Percentiles rank a stretch among this genome's conserved stretches.
Conservation (phyloP, 768 basidiomycete genomes). For the Leccinum sublutescens region DNA sequence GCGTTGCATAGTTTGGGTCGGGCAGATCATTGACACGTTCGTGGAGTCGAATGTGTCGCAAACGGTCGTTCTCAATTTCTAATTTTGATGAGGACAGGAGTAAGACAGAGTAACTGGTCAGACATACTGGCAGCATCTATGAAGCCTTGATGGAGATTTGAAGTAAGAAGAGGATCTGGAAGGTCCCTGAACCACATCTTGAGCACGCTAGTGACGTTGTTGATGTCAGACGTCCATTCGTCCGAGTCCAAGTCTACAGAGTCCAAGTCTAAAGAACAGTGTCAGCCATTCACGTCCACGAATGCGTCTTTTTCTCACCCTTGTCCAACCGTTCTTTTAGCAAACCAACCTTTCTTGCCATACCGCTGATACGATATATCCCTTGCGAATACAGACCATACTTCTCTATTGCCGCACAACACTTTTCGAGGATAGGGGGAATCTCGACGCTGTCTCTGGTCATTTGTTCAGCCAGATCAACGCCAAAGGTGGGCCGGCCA, state of each 20-base stretch:
- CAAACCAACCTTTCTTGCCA: constrained; percentile 78
- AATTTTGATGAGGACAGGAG: constrained; percentile 2
- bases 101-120: not conserved
- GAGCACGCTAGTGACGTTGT: constrained; percentile 89
- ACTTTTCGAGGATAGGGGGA: constrained; percentile 83
- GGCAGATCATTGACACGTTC: constrained; percentile 98
- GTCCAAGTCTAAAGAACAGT: constrained; percentile 63
- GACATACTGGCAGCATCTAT: constrained; percentile 91
- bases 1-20: constrained; percentile 96
- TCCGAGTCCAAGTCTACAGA: constrained; percentile 81
- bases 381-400: constrained; percentile 82
- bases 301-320: constrained; percentile 45
- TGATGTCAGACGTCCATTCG: constrained; percentile 94
- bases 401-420: constrained; percentile 88
- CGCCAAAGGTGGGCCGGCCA: constrained; percentile 27
- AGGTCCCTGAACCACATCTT: constrained; percentile 97
- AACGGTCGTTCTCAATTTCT: constrained; percentile 92
- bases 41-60: constrained; percentile 93
- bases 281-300: constrained; percentile 21
- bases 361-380: constrained; percentile 92
- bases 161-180: constrained; percentile 89
- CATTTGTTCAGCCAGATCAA: constrained; percentile 89
- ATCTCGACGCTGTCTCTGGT: constrained; percentile 86
- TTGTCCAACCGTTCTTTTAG: constrained; percentile 83
- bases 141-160: constrained; percentile 83